phyloP scores from a whole-genome alignment of 768 basidiomycete species.

The Thelephora ganbajun region DNA sequence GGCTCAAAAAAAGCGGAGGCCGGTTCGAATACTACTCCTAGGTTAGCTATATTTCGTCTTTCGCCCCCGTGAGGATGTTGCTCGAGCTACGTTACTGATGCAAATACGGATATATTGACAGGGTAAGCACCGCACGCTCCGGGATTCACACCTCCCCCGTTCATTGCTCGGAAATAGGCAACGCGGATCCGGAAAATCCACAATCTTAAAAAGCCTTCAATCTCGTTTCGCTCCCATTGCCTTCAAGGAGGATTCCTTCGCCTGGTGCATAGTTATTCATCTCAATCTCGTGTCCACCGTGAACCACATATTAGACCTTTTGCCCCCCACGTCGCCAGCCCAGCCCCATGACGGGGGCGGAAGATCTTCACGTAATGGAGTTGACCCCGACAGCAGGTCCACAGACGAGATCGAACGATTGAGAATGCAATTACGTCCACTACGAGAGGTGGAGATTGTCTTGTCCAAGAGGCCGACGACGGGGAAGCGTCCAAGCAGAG shows the following conservation, averaged over 20 bases:
- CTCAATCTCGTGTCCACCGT: slow-evolving; percentile 51
- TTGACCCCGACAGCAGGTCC: neutral
- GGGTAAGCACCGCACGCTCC: neutral
- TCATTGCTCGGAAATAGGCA: slow-evolving; percentile 27
- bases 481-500: slow-evolving; percentile 8
- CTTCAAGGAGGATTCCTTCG: slow-evolving; percentile 38
- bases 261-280: slow-evolving; percentile 55
- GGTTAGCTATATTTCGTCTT: slow-evolving; percentile 22
- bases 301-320: slow-evolving; percentile 27
- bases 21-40: slow-evolving; percentile 39
- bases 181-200: slow-evolving; percentile 57
- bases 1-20: slow-evolving; percentile 20
- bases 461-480: slow-evolving; percentile 30
- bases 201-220: slow-evolving; percentile 53
- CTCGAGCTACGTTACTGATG: neutral
- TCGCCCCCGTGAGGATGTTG: neutral
- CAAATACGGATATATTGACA: neutral
- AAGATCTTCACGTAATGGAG: slow-evolving; percentile 6
- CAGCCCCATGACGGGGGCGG: slow-evolving; percentile 10
- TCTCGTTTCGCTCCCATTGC: slow-evolving; percentile 44
- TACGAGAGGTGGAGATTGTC: slow-evolving; percentile 39
- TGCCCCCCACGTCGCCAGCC: slow-evolving; percentile 14
- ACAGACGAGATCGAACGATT: slow-evolving; percentile 26
- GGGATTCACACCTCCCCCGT: neutral
- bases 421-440: slow-evolving; percentile 36